Percentiles rank a stretch among this genome's conserved stretches.
phyloP scores from a whole-genome alignment of 371 early-diverging fungal genomes.

The Catenaria anguillulae region DNA sequence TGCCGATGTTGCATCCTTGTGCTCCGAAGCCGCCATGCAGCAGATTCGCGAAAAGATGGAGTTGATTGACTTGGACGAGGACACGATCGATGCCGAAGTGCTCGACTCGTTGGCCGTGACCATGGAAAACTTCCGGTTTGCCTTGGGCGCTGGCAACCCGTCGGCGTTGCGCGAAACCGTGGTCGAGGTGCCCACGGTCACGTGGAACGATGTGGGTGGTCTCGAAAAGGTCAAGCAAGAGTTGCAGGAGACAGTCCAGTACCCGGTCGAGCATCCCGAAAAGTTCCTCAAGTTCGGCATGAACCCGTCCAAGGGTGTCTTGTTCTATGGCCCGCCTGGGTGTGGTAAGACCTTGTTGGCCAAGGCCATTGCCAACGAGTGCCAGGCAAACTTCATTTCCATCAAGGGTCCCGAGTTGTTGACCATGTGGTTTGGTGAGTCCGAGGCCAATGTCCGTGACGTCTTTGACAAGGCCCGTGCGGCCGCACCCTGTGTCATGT shows the following conservation, averaged over 20 bases:
- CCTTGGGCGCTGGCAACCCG: slow-evolving; percentile 94
- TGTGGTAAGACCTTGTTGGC: slow-evolving; percentile 99
- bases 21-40: slow-evolving; percentile 98
- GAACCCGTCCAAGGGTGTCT: slow-evolving; percentile 97
- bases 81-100: slow-evolving; percentile 95
- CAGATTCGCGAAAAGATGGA: slow-evolving; percentile 86
- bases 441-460: slow-evolving; percentile 98
- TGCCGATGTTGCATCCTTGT: slow-evolving; percentile 99
- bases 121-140: slow-evolving; percentile 97
- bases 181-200: slow-evolving; percentile 97
- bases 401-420: slow-evolving; percentile 99
- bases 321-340: slow-evolving; percentile 99
- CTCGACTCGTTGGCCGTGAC: slow-evolving; percentile 96
- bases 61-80: slow-evolving; percentile 97
- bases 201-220: slow-evolving; percentile 99
- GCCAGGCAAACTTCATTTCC: slow-evolving; percentile 99
- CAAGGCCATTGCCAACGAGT: slow-evolving; percentile 99
- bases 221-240: slow-evolving; percentile 97
- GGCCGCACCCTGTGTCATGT: slow-evolving; percentile 99
- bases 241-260: slow-evolving; percentile 99
- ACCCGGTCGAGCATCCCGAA: slow-evolving; percentile 99
- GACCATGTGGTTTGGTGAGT: slow-evolving; percentile 99
- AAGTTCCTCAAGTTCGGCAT: slow-evolving; percentile 99
- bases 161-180: slow-evolving; percentile 99
- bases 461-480: slow-evolving; percentile 99